phyloP scores from a whole-genome alignment of 2,329 filamentous ascomycete genomes.

The Macrophomina pseudophaseolina region DNA sequence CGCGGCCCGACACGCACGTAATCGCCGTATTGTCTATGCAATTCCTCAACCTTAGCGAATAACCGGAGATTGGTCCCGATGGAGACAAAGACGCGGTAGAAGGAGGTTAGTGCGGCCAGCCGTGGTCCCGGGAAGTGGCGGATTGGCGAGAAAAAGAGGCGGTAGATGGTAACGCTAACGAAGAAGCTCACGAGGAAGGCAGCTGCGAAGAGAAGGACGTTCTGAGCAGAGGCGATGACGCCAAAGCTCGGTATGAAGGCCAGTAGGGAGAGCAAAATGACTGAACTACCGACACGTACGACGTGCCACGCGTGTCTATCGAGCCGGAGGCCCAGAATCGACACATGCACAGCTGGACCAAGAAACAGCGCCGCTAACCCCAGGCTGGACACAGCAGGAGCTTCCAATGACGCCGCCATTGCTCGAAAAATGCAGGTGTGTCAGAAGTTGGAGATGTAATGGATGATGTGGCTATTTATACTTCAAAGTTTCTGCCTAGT shows the following conservation, averaged over 20 bases:
- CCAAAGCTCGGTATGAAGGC: not conserved
- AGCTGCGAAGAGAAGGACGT: not conserved
- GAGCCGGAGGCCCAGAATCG: not conserved
- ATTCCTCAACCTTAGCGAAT: slow-evolving; percentile 12
- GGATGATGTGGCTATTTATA: not conserved
- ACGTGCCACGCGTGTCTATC: not conserved
- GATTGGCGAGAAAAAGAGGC: slow-evolving; percentile 48
- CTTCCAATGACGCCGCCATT: not conserved
- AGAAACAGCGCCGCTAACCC: not conserved
- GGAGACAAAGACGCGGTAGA: not conserved
- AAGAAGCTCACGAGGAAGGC: slow-evolving; percentile 28
- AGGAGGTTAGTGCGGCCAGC: slow-evolving; percentile 13
- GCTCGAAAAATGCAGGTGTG: not conserved
- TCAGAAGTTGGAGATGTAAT: not conserved
- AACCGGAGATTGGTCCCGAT: not conserved
- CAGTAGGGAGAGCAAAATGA: not conserved
- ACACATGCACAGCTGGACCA: not conserved
- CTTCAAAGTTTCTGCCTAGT: not conserved
- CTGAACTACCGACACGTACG: not conserved
- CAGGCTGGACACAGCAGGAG: not conserved
- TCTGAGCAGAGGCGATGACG: not conserved
- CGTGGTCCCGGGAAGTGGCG: slow-evolving; percentile 30
- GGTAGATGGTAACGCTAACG: slow-evolving; percentile 46
- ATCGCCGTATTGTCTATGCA: slow-evolving; percentile 26
- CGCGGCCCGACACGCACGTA: slow-evolving; percentile 30